These are phyloP conservation scores for Creolimax fragrantissima DNA, from an alignment of 78 protist species.

Conservation along the genomic window DNA sequence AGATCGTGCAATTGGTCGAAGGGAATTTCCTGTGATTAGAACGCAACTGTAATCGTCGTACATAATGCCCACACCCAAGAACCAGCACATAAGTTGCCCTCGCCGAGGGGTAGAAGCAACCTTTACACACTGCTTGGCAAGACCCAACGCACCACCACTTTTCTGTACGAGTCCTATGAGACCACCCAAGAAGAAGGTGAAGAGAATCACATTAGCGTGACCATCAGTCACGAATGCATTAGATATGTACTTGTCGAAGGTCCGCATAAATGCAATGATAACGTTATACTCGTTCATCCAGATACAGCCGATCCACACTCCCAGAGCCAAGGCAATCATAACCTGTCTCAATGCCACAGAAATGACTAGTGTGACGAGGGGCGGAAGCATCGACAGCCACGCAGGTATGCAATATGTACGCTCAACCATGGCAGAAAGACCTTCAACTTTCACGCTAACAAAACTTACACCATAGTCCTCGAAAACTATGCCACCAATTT, in stretches of 20 bases:
- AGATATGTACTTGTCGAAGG: neutral
- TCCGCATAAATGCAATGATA: neutral
- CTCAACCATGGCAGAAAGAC: neutral
- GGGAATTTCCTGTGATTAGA: conserved; percentile 12
- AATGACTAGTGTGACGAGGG: neutral
- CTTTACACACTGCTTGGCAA: neutral
- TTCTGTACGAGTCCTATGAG: neutral
- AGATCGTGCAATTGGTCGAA: neutral
- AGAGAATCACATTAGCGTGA: neutral
- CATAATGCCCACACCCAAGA: neutral
- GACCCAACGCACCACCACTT: neutral
- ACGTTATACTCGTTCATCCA: neutral
- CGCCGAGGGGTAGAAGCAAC: neutral
- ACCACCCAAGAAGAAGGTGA: neutral
- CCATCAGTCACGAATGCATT: neutral
- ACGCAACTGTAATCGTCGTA: conserved; percentile 7
- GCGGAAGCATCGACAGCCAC: neutral
- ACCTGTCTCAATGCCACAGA: neutral
- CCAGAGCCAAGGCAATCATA: neutral
- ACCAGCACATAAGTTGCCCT: neutral
- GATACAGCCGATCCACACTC: neutral
- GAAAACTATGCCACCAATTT: neutral
- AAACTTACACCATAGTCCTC: neutral
- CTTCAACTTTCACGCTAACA: neutral
- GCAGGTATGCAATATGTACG: neutral